Conservation (phyloP, 1,139 yeast species). For the Lodderomyces theae region DNA sequence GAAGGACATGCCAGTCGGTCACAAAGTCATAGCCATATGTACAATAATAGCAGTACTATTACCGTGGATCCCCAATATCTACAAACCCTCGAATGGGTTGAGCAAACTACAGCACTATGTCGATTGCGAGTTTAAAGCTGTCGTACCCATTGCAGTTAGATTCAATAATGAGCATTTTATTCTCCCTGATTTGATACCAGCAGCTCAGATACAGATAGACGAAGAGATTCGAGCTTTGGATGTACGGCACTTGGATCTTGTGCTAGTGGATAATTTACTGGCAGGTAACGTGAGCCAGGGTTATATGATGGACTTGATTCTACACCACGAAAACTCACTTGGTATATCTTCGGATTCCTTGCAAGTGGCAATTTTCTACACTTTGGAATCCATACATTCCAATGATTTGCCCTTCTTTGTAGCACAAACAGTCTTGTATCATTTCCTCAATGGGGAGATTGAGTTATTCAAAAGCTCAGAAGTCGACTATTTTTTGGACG, state of each 20-base stretch:
- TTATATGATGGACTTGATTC: conserved; percentile 27
- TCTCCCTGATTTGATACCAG: conserved; percentile 48
- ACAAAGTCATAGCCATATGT: neutral
- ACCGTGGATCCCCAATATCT: neutral
- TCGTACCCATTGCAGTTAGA: conserved; percentile 28
- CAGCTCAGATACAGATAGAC: conserved; percentile 42
- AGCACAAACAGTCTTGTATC: conserved; percentile 34
- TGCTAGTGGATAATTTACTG: conserved; percentile 20
- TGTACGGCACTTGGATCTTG: conserved; percentile 15
- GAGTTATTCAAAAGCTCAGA: conserved; percentile 4
- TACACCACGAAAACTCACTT: conserved; percentile 32
- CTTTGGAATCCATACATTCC: conserved; percentile 29
- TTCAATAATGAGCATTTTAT: conserved; percentile 38
- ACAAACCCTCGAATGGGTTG: neutral
- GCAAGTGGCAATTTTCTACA: conserved; percentile 37
- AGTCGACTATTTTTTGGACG: neutral
- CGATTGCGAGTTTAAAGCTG: neutral
- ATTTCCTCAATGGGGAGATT: conserved; percentile 14
- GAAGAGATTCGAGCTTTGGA: conserved; percentile 16
- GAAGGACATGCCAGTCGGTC: neutral
- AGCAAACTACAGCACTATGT: neutral
- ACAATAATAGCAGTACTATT: neutral
- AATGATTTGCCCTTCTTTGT: conserved; percentile 43
- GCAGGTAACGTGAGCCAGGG: conserved; percentile 2
- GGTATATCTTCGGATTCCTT: conserved; percentile 38